Conservation (phyloP, 2,329 filamentous ascomycete genomes). For the Pseudogymnoascus sp. region DNA sequence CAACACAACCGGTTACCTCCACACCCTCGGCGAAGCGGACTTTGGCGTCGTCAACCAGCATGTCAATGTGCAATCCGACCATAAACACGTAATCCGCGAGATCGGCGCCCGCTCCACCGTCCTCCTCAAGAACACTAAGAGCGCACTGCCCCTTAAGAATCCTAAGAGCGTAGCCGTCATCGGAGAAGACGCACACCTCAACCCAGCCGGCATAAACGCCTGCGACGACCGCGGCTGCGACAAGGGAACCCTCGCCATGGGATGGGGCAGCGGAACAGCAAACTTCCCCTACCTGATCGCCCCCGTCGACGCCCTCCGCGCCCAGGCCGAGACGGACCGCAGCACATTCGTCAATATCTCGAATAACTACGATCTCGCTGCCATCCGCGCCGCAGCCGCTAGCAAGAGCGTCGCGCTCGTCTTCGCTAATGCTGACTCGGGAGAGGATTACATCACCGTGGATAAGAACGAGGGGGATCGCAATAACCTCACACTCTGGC, state of each 20-base stretch:
- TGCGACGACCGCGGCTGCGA: constrained; percentile 52
- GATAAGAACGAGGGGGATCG: constrained; percentile 83
- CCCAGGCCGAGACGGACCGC: constrained; percentile 51
- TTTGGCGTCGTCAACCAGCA: constrained; percentile 68
- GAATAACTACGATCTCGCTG: constrained; percentile 44
- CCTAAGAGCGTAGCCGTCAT: constrained; percentile 70
- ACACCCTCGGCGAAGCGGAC: constrained; percentile 53
- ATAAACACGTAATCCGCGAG: constrained; percentile 64
- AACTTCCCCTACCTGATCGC: constrained; percentile 71
- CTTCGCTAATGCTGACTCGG: constrained; percentile 80
- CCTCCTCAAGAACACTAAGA: constrained; percentile 73
- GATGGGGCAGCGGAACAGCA: constrained; percentile 69
- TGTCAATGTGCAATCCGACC: constrained; percentile 73
- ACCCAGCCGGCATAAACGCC: constrained; percentile 67
- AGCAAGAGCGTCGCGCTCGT: constrained; percentile 67
- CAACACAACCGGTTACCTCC: constrained; percentile 64
- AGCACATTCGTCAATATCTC: constrained; percentile 58
- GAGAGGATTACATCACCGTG: constrained; percentile 78
- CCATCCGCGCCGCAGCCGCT: constrained; percentile 57
- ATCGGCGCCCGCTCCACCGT: constrained; percentile 76
- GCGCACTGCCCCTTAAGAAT: constrained; percentile 66
- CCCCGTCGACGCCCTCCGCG: constrained; percentile 61
- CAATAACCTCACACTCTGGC: constrained; percentile 88
- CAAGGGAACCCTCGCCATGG: constrained; percentile 60
- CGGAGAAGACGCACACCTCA: constrained; percentile 75